A percentile compares a stretch with the other conserved stretches of the same genome.
Evolutionary conservation across 2,329 filamentous ascomycete genomes (phyloP).

Genomic region (Scytalidium lignicola): DNA sequence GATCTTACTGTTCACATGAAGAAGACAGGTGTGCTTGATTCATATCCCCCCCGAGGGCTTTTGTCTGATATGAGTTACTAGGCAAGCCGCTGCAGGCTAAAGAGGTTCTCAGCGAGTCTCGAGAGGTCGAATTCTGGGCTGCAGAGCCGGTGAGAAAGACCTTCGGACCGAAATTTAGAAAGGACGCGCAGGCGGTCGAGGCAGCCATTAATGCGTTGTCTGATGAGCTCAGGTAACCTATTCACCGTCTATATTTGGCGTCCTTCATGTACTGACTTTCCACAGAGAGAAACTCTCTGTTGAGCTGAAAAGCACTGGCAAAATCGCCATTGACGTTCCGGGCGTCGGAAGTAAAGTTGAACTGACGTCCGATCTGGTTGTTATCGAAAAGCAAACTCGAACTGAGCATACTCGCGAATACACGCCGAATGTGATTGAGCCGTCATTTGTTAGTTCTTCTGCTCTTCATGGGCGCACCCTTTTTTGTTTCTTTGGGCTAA

Average conservation of each 20-base stretch:
- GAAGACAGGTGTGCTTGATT: constrained; percentile 61
- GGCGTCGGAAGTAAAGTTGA: constrained; percentile 65
- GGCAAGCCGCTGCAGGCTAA: constrained; percentile 63
- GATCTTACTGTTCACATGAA: constrained; percentile 90
- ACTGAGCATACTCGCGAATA: constrained; percentile 84
- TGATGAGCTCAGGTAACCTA: neutral
- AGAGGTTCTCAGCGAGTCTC: constrained; percentile 72
- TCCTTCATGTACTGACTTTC: neutral
- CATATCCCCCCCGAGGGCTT: neutral
- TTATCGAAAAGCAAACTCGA: constrained; percentile 77
- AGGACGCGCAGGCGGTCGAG: constrained; percentile 83
- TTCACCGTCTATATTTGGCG: neutral
- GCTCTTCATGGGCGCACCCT: neutral
- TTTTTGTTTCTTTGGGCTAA: neutral
- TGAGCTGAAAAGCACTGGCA: constrained; percentile 67
- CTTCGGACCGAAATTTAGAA: constrained; percentile 93
- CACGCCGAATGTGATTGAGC: constrained; percentile 94
- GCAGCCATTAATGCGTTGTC: constrained; percentile 64
- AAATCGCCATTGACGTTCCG: constrained; percentile 71
- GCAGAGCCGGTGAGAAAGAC: constrained; percentile 90
- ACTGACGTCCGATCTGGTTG: constrained; percentile 72
- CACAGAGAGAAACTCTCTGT: constrained; percentile 65
- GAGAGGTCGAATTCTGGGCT: constrained; percentile 80
- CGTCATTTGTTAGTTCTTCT: constrained; percentile 59
- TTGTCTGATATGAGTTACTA: neutral